Conservation (phyloP, 2,329 filamentous ascomycete species). For the Trichoderma atrobrunneum region DNA sequence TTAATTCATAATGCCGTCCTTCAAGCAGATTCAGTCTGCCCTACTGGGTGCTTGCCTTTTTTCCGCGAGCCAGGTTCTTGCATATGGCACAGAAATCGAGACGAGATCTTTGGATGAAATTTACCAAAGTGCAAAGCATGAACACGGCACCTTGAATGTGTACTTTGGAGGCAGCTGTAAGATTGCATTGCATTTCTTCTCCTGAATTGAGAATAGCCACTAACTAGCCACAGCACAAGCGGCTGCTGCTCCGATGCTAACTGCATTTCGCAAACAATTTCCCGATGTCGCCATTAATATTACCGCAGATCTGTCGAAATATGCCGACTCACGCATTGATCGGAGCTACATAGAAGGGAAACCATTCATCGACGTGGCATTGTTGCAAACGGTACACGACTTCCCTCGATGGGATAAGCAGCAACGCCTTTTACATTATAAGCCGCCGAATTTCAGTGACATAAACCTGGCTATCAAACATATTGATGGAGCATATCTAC, state of each 20-base stretch:
- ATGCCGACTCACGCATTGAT: conserved; percentile 8
- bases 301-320: conserved; percentile 4
- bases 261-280: background rate
- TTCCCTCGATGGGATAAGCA: conserved; percentile 8
- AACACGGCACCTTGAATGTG: background rate
- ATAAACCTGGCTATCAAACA: conserved; percentile 4
- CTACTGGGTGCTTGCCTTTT: background rate
- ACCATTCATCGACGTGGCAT: background rate
- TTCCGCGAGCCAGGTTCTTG: background rate
- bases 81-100: background rate
- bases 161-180: conserved; percentile 9
- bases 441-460: conserved; percentile 1
- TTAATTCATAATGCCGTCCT: background rate
- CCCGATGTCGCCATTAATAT: conserved; percentile 10
- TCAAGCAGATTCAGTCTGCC: background rate
- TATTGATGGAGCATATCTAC: conserved; percentile 1
- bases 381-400: conserved; percentile 8
- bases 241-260: background rate
- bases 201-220: background rate
- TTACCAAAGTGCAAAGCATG: background rate
- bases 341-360: conserved; percentile 9
- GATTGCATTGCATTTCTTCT: no score
- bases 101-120: background rate
- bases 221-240: background rate
- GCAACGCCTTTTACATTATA: conserved; percentile 8